Conservation (phyloP, 495 filamentous ascomycete genomes). For the Cenococcum geophilum region DNA sequence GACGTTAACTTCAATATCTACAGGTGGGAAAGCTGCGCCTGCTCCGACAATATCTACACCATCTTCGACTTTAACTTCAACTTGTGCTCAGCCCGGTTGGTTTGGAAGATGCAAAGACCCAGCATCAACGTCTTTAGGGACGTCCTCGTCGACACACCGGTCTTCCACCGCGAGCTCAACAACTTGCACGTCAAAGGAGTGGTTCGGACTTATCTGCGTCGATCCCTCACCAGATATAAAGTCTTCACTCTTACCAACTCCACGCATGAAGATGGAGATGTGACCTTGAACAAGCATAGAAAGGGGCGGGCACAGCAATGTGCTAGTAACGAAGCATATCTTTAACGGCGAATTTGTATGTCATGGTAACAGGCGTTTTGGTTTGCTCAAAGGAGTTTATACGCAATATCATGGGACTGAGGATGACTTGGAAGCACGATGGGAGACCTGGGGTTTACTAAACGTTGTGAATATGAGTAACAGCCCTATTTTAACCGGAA, state of each 20-base stretch:
- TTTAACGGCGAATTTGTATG: not conserved
- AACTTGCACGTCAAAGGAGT: constrained; percentile 24
- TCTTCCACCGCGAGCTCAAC: constrained; percentile 36
- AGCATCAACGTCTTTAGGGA: constrained; percentile 40
- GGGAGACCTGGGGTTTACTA: too few relatives aligned
- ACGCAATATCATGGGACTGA: not conserved
- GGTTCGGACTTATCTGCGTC: constrained; percentile 30
- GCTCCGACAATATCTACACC: constrained; percentile 8
- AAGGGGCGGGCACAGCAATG: too few relatives aligned
- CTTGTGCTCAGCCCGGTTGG: constrained; percentile 44
- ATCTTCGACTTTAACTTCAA: constrained; percentile 6
- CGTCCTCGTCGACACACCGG: constrained; percentile 34
- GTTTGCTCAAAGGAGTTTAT: not conserved
- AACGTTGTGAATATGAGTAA: not conserved
- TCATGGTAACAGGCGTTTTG: not conserved
- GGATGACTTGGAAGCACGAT: not conserved
- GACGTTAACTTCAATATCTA: not conserved
- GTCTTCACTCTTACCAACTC: not conserved
- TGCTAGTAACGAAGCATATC: too few relatives aligned
- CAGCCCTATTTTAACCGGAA: not conserved
- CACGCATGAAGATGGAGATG: constrained; percentile 7
- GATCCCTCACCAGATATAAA: constrained; percentile 5
- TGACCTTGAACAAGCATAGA: constrained; percentile 2
- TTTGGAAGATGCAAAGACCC: constrained; percentile 59
- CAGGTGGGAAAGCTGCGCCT: constrained; percentile 1